Evolutionary conservation across 2,329 filamentous ascomycete species (phyloP).

Genomic region (Acephala macrosclerotiorum): DNA sequence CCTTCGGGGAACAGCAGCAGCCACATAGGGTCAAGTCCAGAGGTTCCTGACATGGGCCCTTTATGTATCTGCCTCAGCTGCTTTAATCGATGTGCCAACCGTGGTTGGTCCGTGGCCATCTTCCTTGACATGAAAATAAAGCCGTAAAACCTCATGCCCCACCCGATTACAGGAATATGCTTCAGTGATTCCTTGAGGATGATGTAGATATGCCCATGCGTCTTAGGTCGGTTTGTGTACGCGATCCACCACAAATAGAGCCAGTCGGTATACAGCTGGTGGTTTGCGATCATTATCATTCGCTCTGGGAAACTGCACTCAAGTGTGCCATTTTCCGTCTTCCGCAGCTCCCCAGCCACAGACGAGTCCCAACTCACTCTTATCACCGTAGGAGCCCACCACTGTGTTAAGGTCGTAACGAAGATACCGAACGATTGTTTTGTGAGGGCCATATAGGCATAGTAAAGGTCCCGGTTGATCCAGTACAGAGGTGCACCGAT

Average conservation of each 20-base stretch:
- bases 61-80: conserved; percentile 68
- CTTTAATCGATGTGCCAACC: conserved; percentile 76
- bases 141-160: conserved; percentile 84
- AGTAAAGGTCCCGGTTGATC: conserved; percentile 78
- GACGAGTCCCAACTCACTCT: conserved; percentile 84
- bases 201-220: conserved; percentile 89
- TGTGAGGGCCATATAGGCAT: conserved; percentile 86
- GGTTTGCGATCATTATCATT: conserved; percentile 85
- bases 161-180: conserved; percentile 79
- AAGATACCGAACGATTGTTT: conserved; percentile 85
- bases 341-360: conserved; percentile 76
- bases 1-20: conserved; percentile 87
- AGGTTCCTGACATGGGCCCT: conserved; percentile 58
- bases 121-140: conserved; percentile 94
- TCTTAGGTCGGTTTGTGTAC: conserved; percentile 77
- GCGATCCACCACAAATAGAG: conserved; percentile 92
- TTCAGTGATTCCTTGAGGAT: conserved; percentile 89
- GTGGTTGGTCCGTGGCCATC: conserved; percentile 79
- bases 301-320: conserved; percentile 83
- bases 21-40: conserved; percentile 84
- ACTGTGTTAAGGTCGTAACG: conserved; percentile 81
- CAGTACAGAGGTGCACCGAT: conserved; percentile 79
- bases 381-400: conserved; percentile 86
- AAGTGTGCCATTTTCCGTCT: conserved; percentile 74
- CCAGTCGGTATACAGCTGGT: conserved; percentile 92